Base-by-base conservation (phyloP, 768 basidiomycete species). In the Serendipita vermifera region DNA sequence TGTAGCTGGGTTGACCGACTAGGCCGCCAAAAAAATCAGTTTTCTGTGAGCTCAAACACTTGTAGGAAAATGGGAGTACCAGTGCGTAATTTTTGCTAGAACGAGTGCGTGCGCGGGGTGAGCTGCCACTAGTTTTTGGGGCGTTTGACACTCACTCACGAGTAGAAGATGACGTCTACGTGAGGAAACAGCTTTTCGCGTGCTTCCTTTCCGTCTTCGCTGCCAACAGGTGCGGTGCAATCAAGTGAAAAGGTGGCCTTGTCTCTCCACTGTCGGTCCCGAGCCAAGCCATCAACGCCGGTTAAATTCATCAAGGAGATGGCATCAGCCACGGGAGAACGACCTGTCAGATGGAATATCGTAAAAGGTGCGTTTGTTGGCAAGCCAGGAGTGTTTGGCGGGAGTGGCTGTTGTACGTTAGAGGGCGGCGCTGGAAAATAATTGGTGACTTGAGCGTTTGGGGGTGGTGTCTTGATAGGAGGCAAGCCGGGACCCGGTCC, bases 291-390 rank as follows among this genome's bases (percentile, higher is more conserved):
- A 60, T 90, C 87, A 39, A 91, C 61, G 3, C 87, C 88, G 29
- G 79, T 74, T 29, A 91, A 78, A 63, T 90, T 90, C 61, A 73
- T 81, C 26, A 86, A 68, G 3, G 87, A 90, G n/a, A 51, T 51
- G 20, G 46, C 46, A 26, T 51, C 46, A 7, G 84, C 87, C 67
- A 84, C 86, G 31, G 85, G 80, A 0, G 78, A 83, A 2, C 87
- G 73, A 3, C 87, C 87, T 62, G 90, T 87, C 58, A 91, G 85
- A 63, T 90, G 87, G 4, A 91, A 69, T 85, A 87, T 88, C 61
- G 90, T 85, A 55, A 90, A 85, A 0, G 87, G 88, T 0, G 87
- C 85, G 0, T 51, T 51, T 5, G 27, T 26, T 4, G 46, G 46
- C 15, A 27, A 27, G 39, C 54, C 40, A 35, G 46, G 43, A 22